Evolutionary conservation across 2,329 filamentous ascomycete species (phyloP).

Genomic region (Spiromastix sp.): DNA sequence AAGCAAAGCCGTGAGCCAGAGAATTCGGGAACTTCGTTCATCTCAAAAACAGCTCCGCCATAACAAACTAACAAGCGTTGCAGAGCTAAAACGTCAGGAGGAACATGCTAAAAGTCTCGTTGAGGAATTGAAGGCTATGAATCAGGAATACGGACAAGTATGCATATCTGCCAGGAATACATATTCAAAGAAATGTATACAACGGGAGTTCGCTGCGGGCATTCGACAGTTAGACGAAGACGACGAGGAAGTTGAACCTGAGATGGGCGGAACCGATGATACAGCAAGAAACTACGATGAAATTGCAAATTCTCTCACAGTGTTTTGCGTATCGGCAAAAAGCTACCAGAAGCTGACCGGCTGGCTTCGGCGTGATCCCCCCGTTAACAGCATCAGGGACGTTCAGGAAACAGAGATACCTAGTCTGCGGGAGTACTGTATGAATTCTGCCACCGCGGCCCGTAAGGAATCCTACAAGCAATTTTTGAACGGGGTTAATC

Average conservation of each 20-base stretch:
- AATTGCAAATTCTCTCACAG: constrained; percentile 45
- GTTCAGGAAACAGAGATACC: constrained; percentile 50
- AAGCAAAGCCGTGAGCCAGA: background rate
- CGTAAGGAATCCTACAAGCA: constrained; percentile 34
- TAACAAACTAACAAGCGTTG: constrained; percentile 14
- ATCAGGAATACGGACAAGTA: constrained; percentile 15
- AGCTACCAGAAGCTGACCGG: constrained; percentile 54
- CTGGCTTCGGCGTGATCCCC: constrained; percentile 42
- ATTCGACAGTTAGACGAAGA: constrained; percentile 50
- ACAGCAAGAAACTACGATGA: constrained; percentile 45
- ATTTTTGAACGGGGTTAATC: constrained; percentile 43
- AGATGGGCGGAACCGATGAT: too few species aligned
- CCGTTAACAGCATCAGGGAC: constrained; percentile 42
- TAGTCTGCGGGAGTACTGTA: constrained; percentile 48
- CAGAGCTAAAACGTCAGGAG: constrained; percentile 19
- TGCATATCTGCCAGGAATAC: constrained; percentile 48
- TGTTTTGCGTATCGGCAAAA: constrained; percentile 55
- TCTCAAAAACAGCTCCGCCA: background rate
- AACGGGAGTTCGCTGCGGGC: constrained; percentile 48
- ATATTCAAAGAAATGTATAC: constrained; percentile 45
- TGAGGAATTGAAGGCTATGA: constrained; percentile 14
- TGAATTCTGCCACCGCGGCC: constrained; percentile 44
- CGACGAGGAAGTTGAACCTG: constrained; percentile 44
- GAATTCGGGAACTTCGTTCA: background rate
- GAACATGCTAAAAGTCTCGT: constrained; percentile 21